Base-by-base conservation (phyloP, 306 rosid species). In the Rosa rugosa region DNA sequence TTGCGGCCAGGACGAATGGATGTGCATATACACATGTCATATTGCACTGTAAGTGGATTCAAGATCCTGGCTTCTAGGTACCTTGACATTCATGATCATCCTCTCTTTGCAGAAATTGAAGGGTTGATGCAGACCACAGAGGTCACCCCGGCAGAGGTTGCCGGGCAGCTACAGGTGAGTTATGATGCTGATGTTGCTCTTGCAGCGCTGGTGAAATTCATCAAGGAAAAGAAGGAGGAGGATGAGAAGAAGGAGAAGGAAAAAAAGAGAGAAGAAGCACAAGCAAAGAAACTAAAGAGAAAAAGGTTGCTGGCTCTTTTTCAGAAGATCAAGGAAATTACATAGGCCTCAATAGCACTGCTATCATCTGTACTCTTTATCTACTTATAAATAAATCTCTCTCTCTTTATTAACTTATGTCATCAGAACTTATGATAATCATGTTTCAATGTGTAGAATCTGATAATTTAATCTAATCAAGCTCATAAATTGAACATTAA, bases 1-100 rank as follows among this genome's bases (percentile, higher is more conserved):
- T 8, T 89, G 75, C 83, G 91, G 0, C 87, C 90, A 0, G 89
- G 97, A 27, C 87, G 94, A 4, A 87, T 90, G 94, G 91, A 90
- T 69, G 62, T 77, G 84, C 94, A 90, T 75, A 86, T 90, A 42
- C 53, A 86, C 87, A 56, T 88, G 83, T 86, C 91, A 4, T 88
- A 54, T 53, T 84, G 84, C 71, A 77, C 75, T 11, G 31, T 44
- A 2, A 72, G 69, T 40, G 90, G 84, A 40, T 88, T 86, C 27
- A 60, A 49, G 80, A n/a, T 66, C 10, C 44, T 88, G 34, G 90
- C 84, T 36, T 76, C 75, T 0, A 87, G 82, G 70, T 87, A 87
- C 79, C 84, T 88, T 11, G 89, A 69, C 7, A 45, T 77, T 57
- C 57, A 74, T 31, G 87, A 72, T 1, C 88, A 85, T 42, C 40